A percentile compares a stretch with the other conserved stretches of the same genome.
Evolutionary conservation across 176 grass and related monocot species (phyloP).

Genomic region (Bolboschoenus planiculmis): DNA sequence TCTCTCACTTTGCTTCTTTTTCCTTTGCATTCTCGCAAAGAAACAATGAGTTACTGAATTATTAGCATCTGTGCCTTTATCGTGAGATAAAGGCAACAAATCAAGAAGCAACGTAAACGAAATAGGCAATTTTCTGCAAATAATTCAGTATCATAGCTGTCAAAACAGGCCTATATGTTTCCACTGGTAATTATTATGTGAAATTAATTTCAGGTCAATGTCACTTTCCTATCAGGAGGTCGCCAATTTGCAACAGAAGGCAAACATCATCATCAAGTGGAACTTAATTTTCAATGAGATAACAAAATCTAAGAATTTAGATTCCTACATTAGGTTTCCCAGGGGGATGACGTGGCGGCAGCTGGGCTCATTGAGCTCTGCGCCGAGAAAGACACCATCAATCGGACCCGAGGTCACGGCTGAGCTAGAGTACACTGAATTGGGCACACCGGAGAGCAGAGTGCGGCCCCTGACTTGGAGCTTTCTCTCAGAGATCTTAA

Average conservation of each 20-base stretch:
- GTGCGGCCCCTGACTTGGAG: slow-evolving; percentile 40
- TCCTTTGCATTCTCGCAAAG: too few relatives aligned
- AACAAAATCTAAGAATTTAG: not conserved
- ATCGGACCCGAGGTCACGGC: slow-evolving; percentile 43
- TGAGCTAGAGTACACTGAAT: slow-evolving; percentile 40
- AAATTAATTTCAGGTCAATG: not conserved
- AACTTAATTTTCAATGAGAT: not conserved
- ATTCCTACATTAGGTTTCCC: slow-evolving; percentile 49
- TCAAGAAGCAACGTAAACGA: too few relatives aligned
- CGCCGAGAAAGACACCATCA: slow-evolving; percentile 77
- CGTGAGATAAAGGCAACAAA: too few relatives aligned
- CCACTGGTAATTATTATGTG: not conserved
- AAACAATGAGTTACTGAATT: too few relatives aligned
- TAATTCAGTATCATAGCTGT: not conserved
- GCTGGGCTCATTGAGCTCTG: slow-evolving; percentile 29
- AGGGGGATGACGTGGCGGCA: slow-evolving; percentile 69
- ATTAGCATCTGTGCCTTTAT: too few relatives aligned
- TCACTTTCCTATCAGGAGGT: not conserved
- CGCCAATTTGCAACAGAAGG: not conserved
- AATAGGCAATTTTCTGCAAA: too few relatives aligned
- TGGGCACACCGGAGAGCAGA: slow-evolving; percentile 55
- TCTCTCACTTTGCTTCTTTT: too few relatives aligned
- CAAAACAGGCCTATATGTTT: not conserved
- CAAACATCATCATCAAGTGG: not conserved
- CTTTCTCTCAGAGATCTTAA: slow-evolving; percentile 46